These are phyloP conservation scores for Ophiostoma quercus DNA, from an alignment of 2,329 filamentous ascomycete genomes.

Conservation along the genomic window DNA sequence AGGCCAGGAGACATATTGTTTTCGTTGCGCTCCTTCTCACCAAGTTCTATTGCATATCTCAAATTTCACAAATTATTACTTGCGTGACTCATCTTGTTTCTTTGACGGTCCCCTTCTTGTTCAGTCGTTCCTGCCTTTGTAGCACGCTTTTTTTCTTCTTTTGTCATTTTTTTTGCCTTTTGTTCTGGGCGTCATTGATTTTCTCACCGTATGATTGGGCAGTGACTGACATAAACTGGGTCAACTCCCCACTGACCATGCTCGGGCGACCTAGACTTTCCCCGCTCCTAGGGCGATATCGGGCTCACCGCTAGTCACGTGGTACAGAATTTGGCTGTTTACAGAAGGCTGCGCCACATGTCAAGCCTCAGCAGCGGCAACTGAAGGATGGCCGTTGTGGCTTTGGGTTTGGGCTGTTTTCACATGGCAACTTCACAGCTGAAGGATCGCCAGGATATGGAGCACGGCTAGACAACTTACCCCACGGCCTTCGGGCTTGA, in stretches of 20 bases:
- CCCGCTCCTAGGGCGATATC: conserved; percentile 16
- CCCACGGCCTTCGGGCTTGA: conserved; percentile 2
- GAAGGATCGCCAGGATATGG: conserved; percentile 2
- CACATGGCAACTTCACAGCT: background rate
- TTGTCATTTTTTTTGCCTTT: background rate
- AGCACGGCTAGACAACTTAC: background rate
- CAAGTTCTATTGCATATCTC: background rate
- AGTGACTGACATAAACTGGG: background rate
- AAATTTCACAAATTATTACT: no score
- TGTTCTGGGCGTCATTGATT: background rate
- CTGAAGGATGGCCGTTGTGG: background rate
- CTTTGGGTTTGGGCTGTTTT: background rate
- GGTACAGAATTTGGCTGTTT: background rate
- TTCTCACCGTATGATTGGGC: background rate
- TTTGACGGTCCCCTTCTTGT: background rate
- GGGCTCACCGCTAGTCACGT: conserved; percentile 5
- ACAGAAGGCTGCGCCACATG: background rate
- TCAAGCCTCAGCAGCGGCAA: background rate
- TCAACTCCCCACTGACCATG: background rate
- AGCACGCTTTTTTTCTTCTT: background rate
- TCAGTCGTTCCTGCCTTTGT: background rate
- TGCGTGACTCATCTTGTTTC: background rate
- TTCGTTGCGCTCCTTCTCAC: background rate
- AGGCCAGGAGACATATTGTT: no score
- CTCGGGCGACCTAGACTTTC: conserved; percentile 9